Conservation (phyloP, 352 stramenopile genomes). For the Phytophthora uliginosa region DNA sequence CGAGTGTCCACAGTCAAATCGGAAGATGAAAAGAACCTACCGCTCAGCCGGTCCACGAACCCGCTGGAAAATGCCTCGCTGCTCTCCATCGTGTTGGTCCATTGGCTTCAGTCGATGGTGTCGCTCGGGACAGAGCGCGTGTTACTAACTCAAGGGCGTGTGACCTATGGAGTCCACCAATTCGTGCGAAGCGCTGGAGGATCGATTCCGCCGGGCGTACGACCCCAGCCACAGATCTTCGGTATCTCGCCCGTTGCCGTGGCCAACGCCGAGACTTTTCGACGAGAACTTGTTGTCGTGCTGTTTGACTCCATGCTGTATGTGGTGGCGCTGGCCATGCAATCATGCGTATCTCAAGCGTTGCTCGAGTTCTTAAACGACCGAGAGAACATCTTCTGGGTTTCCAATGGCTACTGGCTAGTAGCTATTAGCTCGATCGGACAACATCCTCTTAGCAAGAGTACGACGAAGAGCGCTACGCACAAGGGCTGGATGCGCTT, state of each 20-base stretch:
- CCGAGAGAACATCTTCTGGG: constrained; percentile 38
- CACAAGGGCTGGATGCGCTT: background rate
- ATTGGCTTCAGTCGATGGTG: constrained; percentile 51
- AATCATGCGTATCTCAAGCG: constrained; percentile 37
- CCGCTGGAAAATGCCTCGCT: constrained; percentile 47
- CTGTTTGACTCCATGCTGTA: constrained; percentile 34
- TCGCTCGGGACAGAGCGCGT: constrained; percentile 33
- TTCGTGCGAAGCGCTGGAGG: constrained; percentile 31
- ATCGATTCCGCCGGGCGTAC: constrained; percentile 32
- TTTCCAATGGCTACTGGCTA: constrained; percentile 41
- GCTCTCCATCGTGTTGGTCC: constrained; percentile 35
- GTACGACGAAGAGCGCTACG: background rate
- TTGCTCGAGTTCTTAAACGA: constrained; percentile 43
- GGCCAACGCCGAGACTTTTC: constrained; percentile 32
- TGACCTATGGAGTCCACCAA: constrained; percentile 40
- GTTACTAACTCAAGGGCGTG: constrained; percentile 40
- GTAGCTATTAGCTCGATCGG: no score
- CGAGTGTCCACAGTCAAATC: no score
- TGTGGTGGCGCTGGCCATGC: constrained; percentile 33
- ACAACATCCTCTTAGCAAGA: constrained; percentile 2
- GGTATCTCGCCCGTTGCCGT: constrained; percentile 27
- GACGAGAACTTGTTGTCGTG: constrained; percentile 18
- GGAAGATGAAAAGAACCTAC: background rate
- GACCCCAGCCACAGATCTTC: constrained; percentile 13
- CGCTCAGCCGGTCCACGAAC: constrained; percentile 36